Evolutionary conservation across 2,329 filamentous ascomycete species (phyloP).

Genomic region (Diaporthe aspalathi): DNA sequence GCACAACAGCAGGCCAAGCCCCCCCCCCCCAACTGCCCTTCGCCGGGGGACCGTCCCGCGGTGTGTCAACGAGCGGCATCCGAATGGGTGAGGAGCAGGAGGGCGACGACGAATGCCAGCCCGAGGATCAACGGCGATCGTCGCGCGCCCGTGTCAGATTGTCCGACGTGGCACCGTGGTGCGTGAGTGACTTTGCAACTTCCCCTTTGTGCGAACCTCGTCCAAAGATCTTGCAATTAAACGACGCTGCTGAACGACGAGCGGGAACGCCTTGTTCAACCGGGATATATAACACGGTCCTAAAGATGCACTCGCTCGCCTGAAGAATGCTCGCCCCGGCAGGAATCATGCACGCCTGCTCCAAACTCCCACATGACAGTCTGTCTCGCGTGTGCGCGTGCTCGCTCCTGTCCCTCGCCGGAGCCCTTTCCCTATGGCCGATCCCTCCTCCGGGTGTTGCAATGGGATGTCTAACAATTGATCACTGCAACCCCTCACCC

Average conservation of each 20-base stretch:
- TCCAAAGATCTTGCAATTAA: slow-evolving; percentile 40
- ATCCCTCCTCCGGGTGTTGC: background rate
- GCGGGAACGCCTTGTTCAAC: slow-evolving; percentile 21
- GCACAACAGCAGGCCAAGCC: background rate
- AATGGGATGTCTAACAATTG: background rate
- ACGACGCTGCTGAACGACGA: slow-evolving; percentile 35
- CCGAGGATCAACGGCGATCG: slow-evolving; percentile 34
- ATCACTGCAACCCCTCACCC: background rate
- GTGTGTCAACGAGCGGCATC: slow-evolving; percentile 26
- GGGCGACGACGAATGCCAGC: slow-evolving; percentile 23
- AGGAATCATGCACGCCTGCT: slow-evolving; percentile 23
- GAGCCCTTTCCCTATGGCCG: background rate
- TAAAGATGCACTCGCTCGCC: slow-evolving; percentile 22
- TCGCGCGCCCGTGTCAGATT: slow-evolving; percentile 34
- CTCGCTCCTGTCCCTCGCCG: slow-evolving; percentile 14
- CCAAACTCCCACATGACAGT: slow-evolving; percentile 11
- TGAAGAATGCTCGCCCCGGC: slow-evolving; percentile 31
- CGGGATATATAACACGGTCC: slow-evolving; percentile 38
- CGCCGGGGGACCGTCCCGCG: background rate
- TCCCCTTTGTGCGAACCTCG: slow-evolving; percentile 34
- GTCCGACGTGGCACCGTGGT: slow-evolving; percentile 30
- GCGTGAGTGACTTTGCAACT: background rate
- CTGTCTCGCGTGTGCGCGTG: slow-evolving; percentile 31
- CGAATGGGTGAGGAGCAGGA: background rate
- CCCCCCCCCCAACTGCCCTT: background rate